These are phyloP conservation scores for Debaryomyces robertsiae DNA, from an alignment of 1,139 yeast species.

Conservation along the genomic window DNA sequence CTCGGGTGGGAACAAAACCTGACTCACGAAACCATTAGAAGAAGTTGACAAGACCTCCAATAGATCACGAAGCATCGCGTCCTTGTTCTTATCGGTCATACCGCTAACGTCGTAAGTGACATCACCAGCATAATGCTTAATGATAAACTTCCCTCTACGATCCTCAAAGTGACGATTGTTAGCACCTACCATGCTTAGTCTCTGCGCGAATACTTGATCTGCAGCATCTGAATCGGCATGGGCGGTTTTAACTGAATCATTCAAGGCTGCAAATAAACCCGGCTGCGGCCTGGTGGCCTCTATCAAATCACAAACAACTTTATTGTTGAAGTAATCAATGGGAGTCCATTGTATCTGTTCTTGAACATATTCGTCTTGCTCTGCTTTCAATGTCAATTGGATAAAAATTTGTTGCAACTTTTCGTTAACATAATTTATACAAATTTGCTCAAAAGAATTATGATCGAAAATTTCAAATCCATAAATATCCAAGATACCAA, in stretches of 20 bases:
- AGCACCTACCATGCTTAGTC: conserved; percentile 79
- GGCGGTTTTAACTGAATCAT: conserved; percentile 97
- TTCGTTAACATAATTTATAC: conserved; percentile 96
- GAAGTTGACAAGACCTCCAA: conserved; percentile 78
- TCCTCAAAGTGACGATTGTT: conserved; percentile 86
- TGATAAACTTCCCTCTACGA: conserved; percentile 82
- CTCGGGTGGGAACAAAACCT: conserved; percentile 72
- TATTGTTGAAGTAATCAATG: conserved; percentile 92
- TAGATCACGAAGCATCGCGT: conserved; percentile 86
- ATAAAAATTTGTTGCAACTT: conserved; percentile 96
- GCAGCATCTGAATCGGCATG: conserved; percentile 98
- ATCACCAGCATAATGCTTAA: conserved; percentile 98
- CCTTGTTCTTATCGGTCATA: conserved; percentile 97
- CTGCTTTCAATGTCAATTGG: conserved; percentile 92
- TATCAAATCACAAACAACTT: conserved; percentile 95
- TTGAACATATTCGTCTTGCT: conserved; percentile 94
- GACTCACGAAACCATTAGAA: conserved; percentile 61
- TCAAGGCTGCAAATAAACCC: conserved; percentile 93
- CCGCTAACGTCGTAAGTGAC: conserved; percentile 88
- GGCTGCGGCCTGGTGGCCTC: conserved; percentile 91
- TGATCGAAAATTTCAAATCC: conserved; percentile 98
- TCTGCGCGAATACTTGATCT: conserved; percentile 93
- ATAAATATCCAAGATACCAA: conserved; percentile 96
- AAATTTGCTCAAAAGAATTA: conserved; percentile 94
- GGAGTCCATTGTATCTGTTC: conserved; percentile 98